Percentiles rank a stretch among this genome's conserved stretches.
Conservation (phyloP, 495 filamentous ascomycete genomes). For the Cryomyces minteri region DNA sequence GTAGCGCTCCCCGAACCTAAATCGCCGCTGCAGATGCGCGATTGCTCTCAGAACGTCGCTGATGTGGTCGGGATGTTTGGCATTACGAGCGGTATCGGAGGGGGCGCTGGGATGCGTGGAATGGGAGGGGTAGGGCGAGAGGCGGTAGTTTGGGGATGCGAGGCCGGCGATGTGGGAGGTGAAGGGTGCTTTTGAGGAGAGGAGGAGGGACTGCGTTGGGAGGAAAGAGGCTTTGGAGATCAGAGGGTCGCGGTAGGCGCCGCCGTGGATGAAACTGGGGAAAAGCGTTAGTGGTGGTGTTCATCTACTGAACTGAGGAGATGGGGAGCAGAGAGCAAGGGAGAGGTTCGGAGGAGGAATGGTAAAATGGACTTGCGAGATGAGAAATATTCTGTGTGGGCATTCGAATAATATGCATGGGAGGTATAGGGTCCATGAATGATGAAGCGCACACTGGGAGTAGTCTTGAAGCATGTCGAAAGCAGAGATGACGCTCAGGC, state of each 20-base stretch:
- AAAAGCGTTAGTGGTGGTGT: too few relatives aligned
- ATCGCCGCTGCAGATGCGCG: slow-evolving; percentile 30
- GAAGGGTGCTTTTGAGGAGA: slow-evolving; percentile 6
- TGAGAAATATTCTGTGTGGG: too few relatives aligned
- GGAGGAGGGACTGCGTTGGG: slow-evolving; percentile 27
- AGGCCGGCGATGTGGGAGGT: slow-evolving; percentile 32
- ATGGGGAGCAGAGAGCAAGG: too few relatives aligned
- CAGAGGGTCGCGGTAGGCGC: slow-evolving; percentile 69
- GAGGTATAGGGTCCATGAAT: too few relatives aligned
- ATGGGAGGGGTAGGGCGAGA: slow-evolving; percentile 50
- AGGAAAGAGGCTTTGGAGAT: slow-evolving; percentile 32
- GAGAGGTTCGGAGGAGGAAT: too few relatives aligned
- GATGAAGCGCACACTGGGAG: too few relatives aligned
- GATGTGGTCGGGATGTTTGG: slow-evolving; percentile 57
- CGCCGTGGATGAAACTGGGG: slow-evolving; percentile 63
- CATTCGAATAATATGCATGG: too few relatives aligned
- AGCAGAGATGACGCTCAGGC: too few relatives aligned
- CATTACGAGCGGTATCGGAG: slow-evolving; percentile 21
- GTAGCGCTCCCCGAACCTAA: slow-evolving; percentile 28
- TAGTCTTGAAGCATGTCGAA: too few relatives aligned
- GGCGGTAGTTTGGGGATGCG: slow-evolving; percentile 62
- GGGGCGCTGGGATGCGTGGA: slow-evolving; percentile 13
- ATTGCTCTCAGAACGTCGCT: slow-evolving; percentile 48
- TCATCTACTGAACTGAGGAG: too few relatives aligned
- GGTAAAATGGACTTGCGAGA: too few relatives aligned